Percentiles rank a stretch among this genome's conserved stretches.
Conservation (phyloP, 208 protist genomes). For the Acanthamoeba healyi region DNA sequence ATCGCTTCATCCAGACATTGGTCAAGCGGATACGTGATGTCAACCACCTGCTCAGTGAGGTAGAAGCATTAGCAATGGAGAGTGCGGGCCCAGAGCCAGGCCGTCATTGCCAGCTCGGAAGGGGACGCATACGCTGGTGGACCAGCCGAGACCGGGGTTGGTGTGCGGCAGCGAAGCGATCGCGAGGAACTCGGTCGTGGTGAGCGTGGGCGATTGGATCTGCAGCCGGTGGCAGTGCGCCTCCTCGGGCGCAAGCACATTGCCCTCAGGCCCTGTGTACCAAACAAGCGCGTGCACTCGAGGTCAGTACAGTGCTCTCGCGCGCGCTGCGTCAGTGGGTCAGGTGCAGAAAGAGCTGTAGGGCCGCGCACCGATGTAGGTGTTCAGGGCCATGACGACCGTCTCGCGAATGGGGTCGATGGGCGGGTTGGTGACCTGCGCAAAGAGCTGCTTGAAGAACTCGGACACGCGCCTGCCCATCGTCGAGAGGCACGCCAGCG, state of each 20-base stretch:
- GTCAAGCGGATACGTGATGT: conserved; percentile 84
- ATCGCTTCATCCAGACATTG: conserved; percentile 79
- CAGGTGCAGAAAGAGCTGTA: conserved; percentile 6
- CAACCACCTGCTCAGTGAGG: conserved; percentile 27
- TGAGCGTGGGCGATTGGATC: conserved; percentile 88
- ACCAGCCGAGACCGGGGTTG: background rate
- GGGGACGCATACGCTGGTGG: background rate
- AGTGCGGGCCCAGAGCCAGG: background rate
- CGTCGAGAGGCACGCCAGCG: conserved; percentile 88
- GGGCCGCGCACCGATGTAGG: background rate
- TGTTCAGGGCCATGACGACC: conserved; percentile 72
- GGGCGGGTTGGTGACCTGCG: conserved; percentile 93
- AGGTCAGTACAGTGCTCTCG: background rate
- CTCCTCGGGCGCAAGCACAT: conserved; percentile 82
- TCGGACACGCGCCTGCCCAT: conserved; percentile 88
- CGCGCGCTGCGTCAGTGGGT: background rate
- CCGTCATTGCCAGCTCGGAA: background rate
- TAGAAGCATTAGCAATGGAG: no score
- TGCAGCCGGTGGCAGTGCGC: conserved; percentile 80
- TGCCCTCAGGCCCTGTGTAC: conserved; percentile 88
- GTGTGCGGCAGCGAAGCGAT: conserved; percentile 40
- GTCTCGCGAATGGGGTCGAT: conserved; percentile 93
- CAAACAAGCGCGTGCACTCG: background rate
- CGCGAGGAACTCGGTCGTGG: conserved; percentile 65
- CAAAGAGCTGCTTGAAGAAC: conserved; percentile 93